Conservation (phyloP, 1,139 yeast genomes). For the Scheffersomyces lignicola region DNA sequence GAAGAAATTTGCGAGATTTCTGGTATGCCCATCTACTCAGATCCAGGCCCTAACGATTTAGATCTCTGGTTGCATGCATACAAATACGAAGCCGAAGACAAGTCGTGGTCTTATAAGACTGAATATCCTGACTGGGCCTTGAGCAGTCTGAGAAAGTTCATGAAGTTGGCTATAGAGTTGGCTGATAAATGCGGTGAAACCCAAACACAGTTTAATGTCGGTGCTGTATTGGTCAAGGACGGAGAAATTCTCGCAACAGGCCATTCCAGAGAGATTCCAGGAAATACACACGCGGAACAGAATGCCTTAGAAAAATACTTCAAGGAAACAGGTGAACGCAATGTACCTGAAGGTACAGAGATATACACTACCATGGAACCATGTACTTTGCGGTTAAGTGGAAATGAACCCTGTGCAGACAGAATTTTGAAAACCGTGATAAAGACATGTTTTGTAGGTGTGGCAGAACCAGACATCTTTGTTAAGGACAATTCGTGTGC, state of each 20-base stretch:
- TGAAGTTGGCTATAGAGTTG: conserved; percentile 67
- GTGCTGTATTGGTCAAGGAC: conserved; percentile 76
- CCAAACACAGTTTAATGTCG: conserved; percentile 88
- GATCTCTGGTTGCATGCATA: conserved; percentile 91
- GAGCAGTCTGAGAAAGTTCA: conserved; percentile 52
- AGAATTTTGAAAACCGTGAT: conserved; percentile 63
- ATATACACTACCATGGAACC: conserved; percentile 98
- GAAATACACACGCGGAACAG: conserved; percentile 98
- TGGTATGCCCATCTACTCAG: conserved; percentile 73
- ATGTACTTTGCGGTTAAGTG: conserved; percentile 85
- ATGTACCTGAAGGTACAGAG: conserved; percentile 75
- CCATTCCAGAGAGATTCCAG: conserved; percentile 85
- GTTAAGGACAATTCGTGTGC: conserved; percentile 74
- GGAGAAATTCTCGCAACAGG: conserved; percentile 75
- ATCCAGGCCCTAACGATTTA: conserved; percentile 84
- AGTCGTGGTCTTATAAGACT: conserved; percentile 75
- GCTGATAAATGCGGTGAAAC: conserved; percentile 85
- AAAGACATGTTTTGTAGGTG: conserved; percentile 85
- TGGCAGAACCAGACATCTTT: conserved; percentile 86
- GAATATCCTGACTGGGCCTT: conserved; percentile 87
- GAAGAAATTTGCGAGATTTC: conserved; percentile 66
- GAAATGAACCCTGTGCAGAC: conserved; percentile 85
- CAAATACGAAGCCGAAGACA: conserved; percentile 59
- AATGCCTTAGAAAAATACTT: conserved; percentile 84
- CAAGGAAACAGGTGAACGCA: conserved; percentile 29